Evolutionary conservation across 257 asterid species (phyloP).

Genomic region (Scutellaria minor): DNA sequence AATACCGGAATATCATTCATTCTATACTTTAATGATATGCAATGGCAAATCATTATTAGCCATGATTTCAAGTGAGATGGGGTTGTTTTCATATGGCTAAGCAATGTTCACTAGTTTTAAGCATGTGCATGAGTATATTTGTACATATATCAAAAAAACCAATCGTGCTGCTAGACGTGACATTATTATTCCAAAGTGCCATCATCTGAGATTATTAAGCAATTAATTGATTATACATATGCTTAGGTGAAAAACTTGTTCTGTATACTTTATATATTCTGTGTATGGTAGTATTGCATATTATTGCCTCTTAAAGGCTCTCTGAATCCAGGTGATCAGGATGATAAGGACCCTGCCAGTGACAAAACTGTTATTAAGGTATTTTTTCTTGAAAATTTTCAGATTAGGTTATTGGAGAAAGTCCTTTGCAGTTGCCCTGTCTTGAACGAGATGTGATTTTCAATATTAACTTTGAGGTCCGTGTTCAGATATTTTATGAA

Average conservation of each 20-base stretch:
- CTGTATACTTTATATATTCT: constrained; percentile 3
- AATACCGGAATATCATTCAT: constrained; percentile 12
- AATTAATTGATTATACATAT: constrained; percentile 15
- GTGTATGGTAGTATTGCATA: constrained; percentile 23
- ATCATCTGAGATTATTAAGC: not conserved
- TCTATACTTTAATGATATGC: not conserved
- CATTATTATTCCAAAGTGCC: not conserved
- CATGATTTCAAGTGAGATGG: constrained; percentile 5
- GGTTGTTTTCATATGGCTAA: constrained; percentile 19
- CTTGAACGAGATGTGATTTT: constrained; percentile 23
- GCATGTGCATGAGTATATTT: constrained; percentile 17
- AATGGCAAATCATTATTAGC: constrained; percentile 15
- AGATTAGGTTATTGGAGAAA: constrained; percentile 22
- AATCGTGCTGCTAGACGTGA: constrained; percentile 10
- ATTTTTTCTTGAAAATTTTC: constrained; percentile 37
- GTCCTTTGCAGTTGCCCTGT: constrained; percentile 29
- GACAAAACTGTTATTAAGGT: constrained; percentile 71
- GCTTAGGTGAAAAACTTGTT: constrained; percentile 20
- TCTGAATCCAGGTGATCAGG: constrained; percentile 63
- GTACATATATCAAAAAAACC: constrained; percentile 8
- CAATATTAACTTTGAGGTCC: not conserved
- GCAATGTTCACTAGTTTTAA: not conserved
- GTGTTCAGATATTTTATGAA: constrained; percentile 11
- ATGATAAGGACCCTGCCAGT: constrained; percentile 44
- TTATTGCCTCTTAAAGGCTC: constrained; percentile 41